These are phyloP conservation scores for Thelonectria rubi DNA, from an alignment of 2,329 filamentous ascomycete genomes.

Conservation along the genomic window DNA sequence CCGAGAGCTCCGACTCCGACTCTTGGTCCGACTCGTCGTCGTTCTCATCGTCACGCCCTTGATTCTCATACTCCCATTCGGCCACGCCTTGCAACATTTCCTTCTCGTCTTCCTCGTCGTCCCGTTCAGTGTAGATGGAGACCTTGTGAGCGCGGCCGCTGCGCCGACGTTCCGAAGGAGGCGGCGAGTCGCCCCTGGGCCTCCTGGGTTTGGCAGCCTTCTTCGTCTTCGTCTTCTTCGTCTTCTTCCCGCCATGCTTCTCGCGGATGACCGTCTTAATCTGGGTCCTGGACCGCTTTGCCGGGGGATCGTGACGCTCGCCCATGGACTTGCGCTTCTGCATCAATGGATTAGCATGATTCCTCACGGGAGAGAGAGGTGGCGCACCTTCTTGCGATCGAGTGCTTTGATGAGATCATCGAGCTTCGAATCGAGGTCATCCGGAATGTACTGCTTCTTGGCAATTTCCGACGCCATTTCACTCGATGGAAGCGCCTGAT, in stretches of 20 bases:
- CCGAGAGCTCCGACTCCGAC: constrained; percentile 38
- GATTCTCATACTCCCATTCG: constrained; percentile 62
- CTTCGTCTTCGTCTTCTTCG: constrained; percentile 46
- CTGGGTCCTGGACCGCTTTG: constrained; percentile 51
- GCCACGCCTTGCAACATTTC: constrained; percentile 70
- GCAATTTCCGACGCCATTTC: constrained; percentile 85
- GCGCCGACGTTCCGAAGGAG: constrained; percentile 61
- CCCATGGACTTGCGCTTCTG: constrained; percentile 67
- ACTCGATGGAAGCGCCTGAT: constrained; percentile 77
- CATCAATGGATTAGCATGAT: constrained; percentile 36
- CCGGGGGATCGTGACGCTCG: constrained; percentile 57
- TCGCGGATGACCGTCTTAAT: constrained; percentile 49
- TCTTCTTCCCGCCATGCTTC: constrained; percentile 49
- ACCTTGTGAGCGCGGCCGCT: constrained; percentile 61
- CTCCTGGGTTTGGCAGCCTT: constrained; percentile 49
- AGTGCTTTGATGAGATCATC: constrained; percentile 72
- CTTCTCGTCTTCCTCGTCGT: constrained; percentile 66
- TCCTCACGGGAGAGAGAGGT: neutral
- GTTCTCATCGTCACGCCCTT: constrained; percentile 25
- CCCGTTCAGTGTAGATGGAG: constrained; percentile 64
- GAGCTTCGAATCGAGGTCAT: constrained; percentile 77
- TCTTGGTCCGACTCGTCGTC: constrained; percentile 22
- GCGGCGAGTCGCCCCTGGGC: constrained; percentile 43
- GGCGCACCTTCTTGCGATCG: constrained; percentile 75
- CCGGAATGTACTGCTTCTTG: constrained; percentile 83